Evolutionary conservation across 2,329 filamentous ascomycete genomes (phyloP).

Genomic region (Decorospora gaudefroyi): DNA sequence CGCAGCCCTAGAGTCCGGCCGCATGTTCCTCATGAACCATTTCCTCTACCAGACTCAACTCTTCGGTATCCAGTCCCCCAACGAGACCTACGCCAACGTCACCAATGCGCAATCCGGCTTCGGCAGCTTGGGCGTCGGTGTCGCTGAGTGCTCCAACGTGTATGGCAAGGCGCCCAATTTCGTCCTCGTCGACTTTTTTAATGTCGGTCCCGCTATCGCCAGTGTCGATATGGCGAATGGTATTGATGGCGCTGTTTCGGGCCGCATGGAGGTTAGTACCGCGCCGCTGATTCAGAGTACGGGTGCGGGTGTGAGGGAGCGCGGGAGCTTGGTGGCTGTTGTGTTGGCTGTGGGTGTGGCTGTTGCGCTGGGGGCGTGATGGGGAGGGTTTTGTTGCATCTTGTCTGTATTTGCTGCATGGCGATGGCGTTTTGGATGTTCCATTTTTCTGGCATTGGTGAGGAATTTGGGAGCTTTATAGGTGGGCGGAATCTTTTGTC

Average conservation of each 20-base stretch:
- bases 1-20: slow-evolving; percentile 60
- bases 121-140: slow-evolving; percentile 55
- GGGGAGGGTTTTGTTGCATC: background rate
- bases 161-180: slow-evolving; percentile 71
- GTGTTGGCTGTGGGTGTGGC: slow-evolving; percentile 39
- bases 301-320: slow-evolving; percentile 20
- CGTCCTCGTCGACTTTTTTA: slow-evolving; percentile 79
- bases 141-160: slow-evolving; percentile 56
- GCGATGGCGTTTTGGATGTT: slow-evolving; percentile 26
- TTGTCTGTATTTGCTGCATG: slow-evolving; percentile 15
- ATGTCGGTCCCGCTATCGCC: slow-evolving; percentile 69
- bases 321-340: slow-evolving; percentile 35
- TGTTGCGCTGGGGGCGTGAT: slow-evolving; percentile 34
- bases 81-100: slow-evolving; percentile 58
- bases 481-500: no score
- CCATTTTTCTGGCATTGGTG: no score
- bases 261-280: slow-evolving; percentile 32
- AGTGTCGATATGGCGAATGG: slow-evolving; percentile 74
- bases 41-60: slow-evolving; percentile 67
- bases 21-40: slow-evolving; percentile 78
- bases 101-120: slow-evolving; percentile 68
- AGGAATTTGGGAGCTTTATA: no score
- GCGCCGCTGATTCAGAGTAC: slow-evolving; percentile 23
- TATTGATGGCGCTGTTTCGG: slow-evolving; percentile 43
- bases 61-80: slow-evolving; percentile 46